Percentiles rank a stretch among this genome's conserved stretches.
phyloP scores from a whole-genome alignment of 179 eudicot genomes.

The Amaranthus tricolor region DNA sequence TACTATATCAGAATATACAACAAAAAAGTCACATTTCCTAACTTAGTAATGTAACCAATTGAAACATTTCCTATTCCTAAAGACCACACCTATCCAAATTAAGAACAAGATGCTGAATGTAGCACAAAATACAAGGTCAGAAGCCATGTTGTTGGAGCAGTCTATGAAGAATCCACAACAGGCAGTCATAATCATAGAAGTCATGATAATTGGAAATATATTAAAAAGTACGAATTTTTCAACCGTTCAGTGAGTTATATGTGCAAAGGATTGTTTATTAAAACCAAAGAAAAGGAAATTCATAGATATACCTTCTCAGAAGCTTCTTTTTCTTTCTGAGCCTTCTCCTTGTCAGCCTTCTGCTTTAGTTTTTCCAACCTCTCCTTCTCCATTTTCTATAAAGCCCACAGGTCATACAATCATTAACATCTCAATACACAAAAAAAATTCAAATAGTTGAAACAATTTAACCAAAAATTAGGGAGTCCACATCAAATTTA shows the following conservation, averaged over 20 bases:
- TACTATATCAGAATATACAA: no score
- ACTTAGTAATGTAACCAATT: not conserved
- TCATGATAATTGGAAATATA: not conserved
- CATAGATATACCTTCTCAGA: constrained; percentile 40
- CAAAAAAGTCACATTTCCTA: no score
- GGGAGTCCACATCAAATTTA: no score
- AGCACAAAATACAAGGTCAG: not conserved
- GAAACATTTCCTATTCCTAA: not conserved
- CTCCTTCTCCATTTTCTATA: constrained; percentile 75
- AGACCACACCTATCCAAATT: not conserved
- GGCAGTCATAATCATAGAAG: not conserved
- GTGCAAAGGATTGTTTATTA: no score
- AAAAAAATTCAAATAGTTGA: no score
- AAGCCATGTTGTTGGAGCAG: not conserved
- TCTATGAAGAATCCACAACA: no score
- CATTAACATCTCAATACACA: constrained; percentile 4
- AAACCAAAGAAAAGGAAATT: not conserved
- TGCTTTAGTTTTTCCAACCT: constrained; percentile 49
- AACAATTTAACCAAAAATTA: no score
- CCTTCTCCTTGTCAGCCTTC: constrained; percentile 49
- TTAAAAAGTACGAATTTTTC: not conserved
- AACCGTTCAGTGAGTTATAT: not conserved
- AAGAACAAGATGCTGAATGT: not conserved
- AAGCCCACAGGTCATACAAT: not conserved
- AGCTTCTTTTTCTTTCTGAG: constrained; percentile 39